Conservation (phyloP, 257 asterid genomes). For the Ligustrum vulgare region DNA sequence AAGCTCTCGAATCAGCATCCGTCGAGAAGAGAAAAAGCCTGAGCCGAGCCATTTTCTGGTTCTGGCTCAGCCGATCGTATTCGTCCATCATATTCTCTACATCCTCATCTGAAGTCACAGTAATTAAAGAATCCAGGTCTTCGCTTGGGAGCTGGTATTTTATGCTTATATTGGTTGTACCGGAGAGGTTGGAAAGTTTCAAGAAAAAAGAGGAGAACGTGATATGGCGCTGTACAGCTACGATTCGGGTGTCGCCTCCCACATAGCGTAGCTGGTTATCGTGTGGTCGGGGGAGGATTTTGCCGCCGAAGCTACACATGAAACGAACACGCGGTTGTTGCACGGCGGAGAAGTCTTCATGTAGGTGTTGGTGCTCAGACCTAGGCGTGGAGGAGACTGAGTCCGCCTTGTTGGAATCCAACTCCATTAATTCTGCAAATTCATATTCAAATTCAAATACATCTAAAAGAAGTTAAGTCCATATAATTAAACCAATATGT, state of each 20-base stretch:
- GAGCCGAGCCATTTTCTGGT: conserved; percentile 65
- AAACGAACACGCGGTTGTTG: conserved; percentile 62
- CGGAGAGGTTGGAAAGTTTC: conserved; percentile 66
- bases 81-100: conserved; percentile 95
- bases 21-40: conserved; percentile 65
- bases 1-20: conserved; percentile 54
- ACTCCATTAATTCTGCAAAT: conserved; percentile 42
- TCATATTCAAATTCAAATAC: background rate
- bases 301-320: conserved; percentile 98
- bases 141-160: conserved; percentile 95
- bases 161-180: conserved; percentile 55
- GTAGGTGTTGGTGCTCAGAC: conserved; percentile 45
- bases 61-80: conserved; percentile 67
- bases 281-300: conserved; percentile 80
- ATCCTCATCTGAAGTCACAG: conserved; percentile 81
- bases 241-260: conserved; percentile 83
- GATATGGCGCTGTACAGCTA: conserved; percentile 71
- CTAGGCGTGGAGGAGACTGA: conserved; percentile 79
- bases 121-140: conserved; percentile 79
- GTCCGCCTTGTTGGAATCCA: conserved; percentile 56
- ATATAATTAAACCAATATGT: background rate
- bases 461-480: background rate
- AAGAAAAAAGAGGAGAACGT: conserved; percentile 50
- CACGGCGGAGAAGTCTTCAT: conserved; percentile 33
- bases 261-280: conserved; percentile 87